phyloP scores from a whole-genome alignment of 2,329 filamentous ascomycete species.

The Fusarium robinianum region DNA sequence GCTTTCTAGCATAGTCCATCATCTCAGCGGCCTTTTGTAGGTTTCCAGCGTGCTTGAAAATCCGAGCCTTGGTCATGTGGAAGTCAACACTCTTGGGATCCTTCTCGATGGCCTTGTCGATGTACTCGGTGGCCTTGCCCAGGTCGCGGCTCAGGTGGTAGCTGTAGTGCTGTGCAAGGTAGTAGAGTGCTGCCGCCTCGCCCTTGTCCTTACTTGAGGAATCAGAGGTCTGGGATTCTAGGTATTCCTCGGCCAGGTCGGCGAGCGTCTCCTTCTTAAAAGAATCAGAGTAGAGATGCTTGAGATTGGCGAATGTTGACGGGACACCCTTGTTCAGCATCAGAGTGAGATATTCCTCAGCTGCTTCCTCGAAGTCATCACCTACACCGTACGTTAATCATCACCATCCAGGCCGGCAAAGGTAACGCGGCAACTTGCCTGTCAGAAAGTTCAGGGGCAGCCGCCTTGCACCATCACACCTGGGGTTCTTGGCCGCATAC shows the following conservation, averaged over 20 bases:
- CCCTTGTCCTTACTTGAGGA: constrained; percentile 59
- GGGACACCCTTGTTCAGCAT: constrained; percentile 94
- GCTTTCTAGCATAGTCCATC: constrained; percentile 84
- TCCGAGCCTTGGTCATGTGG: constrained; percentile 92
- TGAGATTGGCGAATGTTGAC: constrained; percentile 95
- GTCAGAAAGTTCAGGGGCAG: constrained; percentile 88
- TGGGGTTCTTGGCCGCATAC: constrained; percentile 79
- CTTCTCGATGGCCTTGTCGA: constrained; percentile 81
- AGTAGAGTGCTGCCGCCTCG: constrained; percentile 82
- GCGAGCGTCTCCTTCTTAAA: constrained; percentile 79
- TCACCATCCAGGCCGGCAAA: constrained; percentile 23
- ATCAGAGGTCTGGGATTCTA: constrained; percentile 61
- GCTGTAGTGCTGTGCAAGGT: constrained; percentile 96
- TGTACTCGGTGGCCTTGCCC: constrained; percentile 76
- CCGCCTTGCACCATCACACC: constrained; percentile 82
- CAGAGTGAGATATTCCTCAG: constrained; percentile 75
- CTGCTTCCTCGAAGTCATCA: constrained; percentile 78
- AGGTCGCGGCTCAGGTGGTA: constrained; percentile 87
- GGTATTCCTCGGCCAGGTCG: constrained; percentile 77
- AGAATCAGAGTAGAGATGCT: constrained; percentile 81
- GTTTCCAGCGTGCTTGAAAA: constrained; percentile 89
- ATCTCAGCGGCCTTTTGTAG: constrained; percentile 76
- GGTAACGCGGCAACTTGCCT: constrained; percentile 51
- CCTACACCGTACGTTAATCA: constrained; percentile 59
- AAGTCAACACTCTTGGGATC: constrained; percentile 85